These are phyloP conservation scores for Fusarium sp. DNA, from an alignment of 2,329 filamentous ascomycete genomes.

Conservation along the genomic window DNA sequence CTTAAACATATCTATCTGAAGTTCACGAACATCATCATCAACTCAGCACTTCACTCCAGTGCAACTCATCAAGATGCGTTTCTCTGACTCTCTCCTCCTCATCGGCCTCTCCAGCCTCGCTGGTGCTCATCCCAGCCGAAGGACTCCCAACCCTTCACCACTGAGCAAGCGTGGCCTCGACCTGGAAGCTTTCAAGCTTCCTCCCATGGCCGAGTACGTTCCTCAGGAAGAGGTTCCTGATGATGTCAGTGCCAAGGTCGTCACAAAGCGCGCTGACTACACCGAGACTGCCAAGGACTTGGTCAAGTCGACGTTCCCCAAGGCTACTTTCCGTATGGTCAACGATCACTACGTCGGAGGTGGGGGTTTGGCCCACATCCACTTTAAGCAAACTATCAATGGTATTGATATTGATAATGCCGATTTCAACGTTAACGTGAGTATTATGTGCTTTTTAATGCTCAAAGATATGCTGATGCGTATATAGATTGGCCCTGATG, in stretches of 20 bases:
- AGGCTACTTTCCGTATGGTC: conserved; percentile 59
- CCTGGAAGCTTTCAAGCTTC: conserved; percentile 46
- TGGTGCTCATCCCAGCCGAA: conserved; percentile 45
- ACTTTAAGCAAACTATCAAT: conserved; percentile 67
- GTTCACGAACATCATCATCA: background rate
- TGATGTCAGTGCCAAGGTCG: conserved; percentile 33
- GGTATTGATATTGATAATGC: conserved; percentile 69
- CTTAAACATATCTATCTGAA: background rate
- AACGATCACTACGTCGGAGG: conserved; percentile 64
- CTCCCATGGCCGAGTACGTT: conserved; percentile 44
- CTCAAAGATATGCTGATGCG: no score
- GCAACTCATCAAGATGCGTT: conserved; percentile 42
- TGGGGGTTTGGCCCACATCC: no score
- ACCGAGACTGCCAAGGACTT: conserved; percentile 56
- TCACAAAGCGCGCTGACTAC: conserved; percentile 47
- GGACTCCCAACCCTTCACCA: conserved; percentile 34
- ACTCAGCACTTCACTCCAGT: background rate
- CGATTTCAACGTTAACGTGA: conserved; percentile 68
- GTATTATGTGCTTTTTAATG: no score
- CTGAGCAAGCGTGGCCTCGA: conserved; percentile 46
- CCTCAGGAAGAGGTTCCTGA: conserved; percentile 29
- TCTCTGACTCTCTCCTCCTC: conserved; percentile 39
- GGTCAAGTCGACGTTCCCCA: conserved; percentile 50
- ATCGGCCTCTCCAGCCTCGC: conserved; percentile 48
- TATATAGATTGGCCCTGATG: conserved; percentile 57